Evolutionary conservation across 2,329 filamentous ascomycete species (phyloP).

Genomic region (Cladophialophora chaetospira): DNA sequence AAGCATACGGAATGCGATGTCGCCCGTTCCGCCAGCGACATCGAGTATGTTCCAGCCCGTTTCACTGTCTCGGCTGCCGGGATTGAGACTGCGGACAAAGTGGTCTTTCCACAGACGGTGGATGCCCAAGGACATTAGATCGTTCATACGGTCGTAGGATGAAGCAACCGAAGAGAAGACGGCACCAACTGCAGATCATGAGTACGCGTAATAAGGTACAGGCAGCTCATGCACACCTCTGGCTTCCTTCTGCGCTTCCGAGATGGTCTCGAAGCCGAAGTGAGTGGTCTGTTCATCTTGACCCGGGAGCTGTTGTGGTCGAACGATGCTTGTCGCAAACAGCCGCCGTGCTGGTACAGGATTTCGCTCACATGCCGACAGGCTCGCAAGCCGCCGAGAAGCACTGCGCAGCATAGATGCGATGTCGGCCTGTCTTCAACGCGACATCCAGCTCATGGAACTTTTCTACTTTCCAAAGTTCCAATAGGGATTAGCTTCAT

Average conservation of each 20-base stretch:
- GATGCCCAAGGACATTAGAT: constrained; percentile 96
- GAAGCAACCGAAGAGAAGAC: constrained; percentile 96
- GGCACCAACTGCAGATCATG: constrained; percentile 62
- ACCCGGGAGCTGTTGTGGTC: constrained; percentile 20
- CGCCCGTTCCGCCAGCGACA: constrained; percentile 93
- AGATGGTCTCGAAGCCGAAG: constrained; percentile 86
- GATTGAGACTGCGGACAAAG: constrained; percentile 89
- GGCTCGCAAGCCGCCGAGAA: constrained; percentile 6
- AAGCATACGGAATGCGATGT: constrained; percentile 96
- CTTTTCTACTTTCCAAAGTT: neutral
- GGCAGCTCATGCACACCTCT: constrained; percentile 50
- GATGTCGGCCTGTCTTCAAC: neutral
- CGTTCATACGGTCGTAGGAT: constrained; percentile 98
- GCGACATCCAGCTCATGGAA: neutral
- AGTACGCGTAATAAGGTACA: neutral
- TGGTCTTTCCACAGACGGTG: constrained; percentile 97
- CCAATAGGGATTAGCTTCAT: too few species aligned
- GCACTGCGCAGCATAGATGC: constrained; percentile 17
- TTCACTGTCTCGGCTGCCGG: constrained; percentile 59
- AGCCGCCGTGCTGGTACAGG: constrained; percentile 2
- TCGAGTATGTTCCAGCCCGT: constrained; percentile 78
- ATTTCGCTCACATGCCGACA: neutral
- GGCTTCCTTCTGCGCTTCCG: constrained; percentile 74
- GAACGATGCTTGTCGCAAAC: constrained; percentile 10
- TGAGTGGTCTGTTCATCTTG: constrained; percentile 69